phyloP scores from a whole-genome alignment of 768 basidiomycete genomes.

The Agaricus subrufescens region DNA sequence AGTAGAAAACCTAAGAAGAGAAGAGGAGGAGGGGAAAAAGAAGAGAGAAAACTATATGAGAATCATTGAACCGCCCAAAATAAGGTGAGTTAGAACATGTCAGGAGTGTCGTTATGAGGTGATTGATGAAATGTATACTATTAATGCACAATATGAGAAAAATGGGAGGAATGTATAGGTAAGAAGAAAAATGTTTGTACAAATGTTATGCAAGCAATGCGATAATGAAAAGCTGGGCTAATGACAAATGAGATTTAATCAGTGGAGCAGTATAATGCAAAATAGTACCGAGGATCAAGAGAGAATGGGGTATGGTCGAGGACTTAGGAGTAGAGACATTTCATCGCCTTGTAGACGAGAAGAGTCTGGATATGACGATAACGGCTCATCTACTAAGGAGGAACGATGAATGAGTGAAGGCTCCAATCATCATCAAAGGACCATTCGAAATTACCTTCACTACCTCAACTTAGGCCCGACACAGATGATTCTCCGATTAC shows the following conservation, averaged over 20 bases:
- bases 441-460: not conserved
- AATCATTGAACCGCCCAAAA: not conserved
- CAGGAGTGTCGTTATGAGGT: not conserved
- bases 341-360: not conserved
- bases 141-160: not conserved
- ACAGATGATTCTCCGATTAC: not conserved
- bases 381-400: not conserved
- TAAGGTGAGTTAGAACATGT: not conserved
- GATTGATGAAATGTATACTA: conserved; percentile 3
- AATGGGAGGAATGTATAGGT: not conserved
- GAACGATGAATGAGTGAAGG: not conserved
- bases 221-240: not conserved
- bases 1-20: not conserved
- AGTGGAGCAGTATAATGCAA: not conserved
- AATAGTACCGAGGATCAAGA: too few species aligned
- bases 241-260: not conserved
- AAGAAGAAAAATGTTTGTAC: not conserved
- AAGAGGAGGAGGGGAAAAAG: not conserved
- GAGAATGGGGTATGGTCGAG: not conserved
- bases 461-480: not conserved
- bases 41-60: not conserved
- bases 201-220: not conserved
- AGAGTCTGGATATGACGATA: too few species aligned
- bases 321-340: not conserved
- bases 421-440: too few species aligned